Base-by-base conservation (phyloP, 495 filamentous ascomycete genomes). In the Trichoderma virens region DNA sequence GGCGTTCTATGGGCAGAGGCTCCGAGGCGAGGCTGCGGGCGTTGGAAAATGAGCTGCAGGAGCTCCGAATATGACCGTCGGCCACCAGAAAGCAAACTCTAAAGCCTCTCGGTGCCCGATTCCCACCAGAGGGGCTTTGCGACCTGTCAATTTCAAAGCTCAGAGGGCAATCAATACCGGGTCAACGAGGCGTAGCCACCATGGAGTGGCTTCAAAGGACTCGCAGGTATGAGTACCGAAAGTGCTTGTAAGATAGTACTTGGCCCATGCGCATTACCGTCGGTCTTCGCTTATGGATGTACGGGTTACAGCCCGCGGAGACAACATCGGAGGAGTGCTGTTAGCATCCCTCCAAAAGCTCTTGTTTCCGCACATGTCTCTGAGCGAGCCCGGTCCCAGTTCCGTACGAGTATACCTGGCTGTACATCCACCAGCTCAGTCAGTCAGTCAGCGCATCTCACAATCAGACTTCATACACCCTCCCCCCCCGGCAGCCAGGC, bases 401-500 rank as follows among this genome's bases (percentile, higher is more conserved):
- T 28, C 27, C 20, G 18, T 30, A 56, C 51, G n/a, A n/a, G n/a
- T n/a, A n/a, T n/a, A n/a, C n/a, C n/a, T n/a, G n/a, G n/a, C n/a
- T n/a, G n/a, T n/a, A n/a, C n/a, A n/a, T n/a, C n/a, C n/a, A n/a
- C n/a, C n/a, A n/a, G n/a, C n/a, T n/a, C n/a, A n/a, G n/a, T n/a
- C n/a, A n/a, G n/a, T n/a, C n/a, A n/a, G n/a, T 30, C 51, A 30
- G 25, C 11, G 23, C 51, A 30, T 56, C 27, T 56, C 25, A 18
- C 51, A n/a, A 18, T n/a, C 51, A 56, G 51, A 30, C 23, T 56
- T 56, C 18, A 47, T n/a, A 56, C 51, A 56, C 51, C 13, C 47
- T 18, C 27, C 51, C 25, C 23, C 25, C 27, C 51, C 8, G 9
- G 2, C 11, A 1, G 51, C 51, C 51, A 14, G 20, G 25, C 13